phyloP scores from a whole-genome alignment of 164 flowering plant genomes.

The Dillenia suffruticosa region DNA sequence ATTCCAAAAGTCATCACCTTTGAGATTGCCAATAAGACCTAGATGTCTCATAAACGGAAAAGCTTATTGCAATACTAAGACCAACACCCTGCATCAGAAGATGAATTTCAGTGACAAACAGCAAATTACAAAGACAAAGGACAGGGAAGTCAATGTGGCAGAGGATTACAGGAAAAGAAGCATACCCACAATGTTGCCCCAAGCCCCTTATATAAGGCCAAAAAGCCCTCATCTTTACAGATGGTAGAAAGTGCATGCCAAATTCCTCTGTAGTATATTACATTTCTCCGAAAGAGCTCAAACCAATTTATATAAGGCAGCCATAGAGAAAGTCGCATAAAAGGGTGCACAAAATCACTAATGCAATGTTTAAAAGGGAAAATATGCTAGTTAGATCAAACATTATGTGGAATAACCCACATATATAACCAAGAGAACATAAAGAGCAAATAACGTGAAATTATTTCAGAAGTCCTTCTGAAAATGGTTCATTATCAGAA shows the following conservation, averaged over 20 bases:
- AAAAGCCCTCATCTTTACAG: constrained; percentile 63
- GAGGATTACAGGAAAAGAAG: neutral
- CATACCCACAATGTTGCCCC: constrained; percentile 84
- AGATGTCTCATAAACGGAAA: constrained; percentile 71
- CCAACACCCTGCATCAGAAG: constrained; percentile 71
- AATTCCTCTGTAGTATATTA: constrained; percentile 62
- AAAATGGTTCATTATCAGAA: no score
- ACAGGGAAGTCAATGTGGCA: neutral
- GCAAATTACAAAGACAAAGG: neutral
- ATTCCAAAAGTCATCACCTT: constrained; percentile 37
- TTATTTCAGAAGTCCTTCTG: no score
- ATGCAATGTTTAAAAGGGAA: no score
- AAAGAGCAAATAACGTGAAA: no score
- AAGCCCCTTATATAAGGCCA: constrained; percentile 81
- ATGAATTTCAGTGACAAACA: neutral
- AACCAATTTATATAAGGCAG: neutral
- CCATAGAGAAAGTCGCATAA: no score
- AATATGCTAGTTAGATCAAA: no score
- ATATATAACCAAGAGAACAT: no score
- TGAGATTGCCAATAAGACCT: constrained; percentile 55
- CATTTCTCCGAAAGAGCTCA: constrained; percentile 45
- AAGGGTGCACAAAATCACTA: no score
- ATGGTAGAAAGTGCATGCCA: constrained; percentile 64
- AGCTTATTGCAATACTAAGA: constrained; percentile 81
- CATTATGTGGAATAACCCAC: no score